Evolutionary conservation across 371 early-diverging fungal genomes (phyloP).

Genomic region (Actinomortierella ambigua): DNA sequence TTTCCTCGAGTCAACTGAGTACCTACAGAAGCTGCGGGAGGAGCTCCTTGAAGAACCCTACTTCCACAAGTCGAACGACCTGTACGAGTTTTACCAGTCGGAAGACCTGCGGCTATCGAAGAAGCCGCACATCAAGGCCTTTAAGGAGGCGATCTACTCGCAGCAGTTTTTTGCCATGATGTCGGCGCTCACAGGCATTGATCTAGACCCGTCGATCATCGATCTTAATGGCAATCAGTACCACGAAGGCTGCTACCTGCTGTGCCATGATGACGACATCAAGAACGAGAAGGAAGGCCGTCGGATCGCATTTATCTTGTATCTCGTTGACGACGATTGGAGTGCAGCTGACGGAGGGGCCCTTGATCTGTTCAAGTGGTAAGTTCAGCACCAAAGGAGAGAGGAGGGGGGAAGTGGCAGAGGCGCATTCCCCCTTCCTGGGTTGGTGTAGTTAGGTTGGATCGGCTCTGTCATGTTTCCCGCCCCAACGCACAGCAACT

Average conservation of each 20-base stretch:
- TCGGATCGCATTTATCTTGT: constrained; percentile 72
- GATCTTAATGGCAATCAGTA: constrained; percentile 72
- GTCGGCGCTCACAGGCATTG: constrained; percentile 56
- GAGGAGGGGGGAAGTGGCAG: too few species aligned
- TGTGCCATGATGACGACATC: constrained; percentile 78
- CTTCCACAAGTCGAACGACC: constrained; percentile 65
- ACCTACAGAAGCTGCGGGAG: constrained; percentile 49
- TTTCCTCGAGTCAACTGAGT: constrained; percentile 46
- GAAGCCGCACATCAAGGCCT: constrained; percentile 46
- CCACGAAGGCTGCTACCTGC: constrained; percentile 56
- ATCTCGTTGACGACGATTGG: constrained; percentile 73
- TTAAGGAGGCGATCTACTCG: constrained; percentile 55
- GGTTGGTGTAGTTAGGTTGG: too few species aligned
- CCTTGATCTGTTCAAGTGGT: constrained; percentile 60
- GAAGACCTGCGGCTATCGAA: constrained; percentile 54
- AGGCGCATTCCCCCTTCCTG: neutral
- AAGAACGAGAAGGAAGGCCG: constrained; percentile 61
- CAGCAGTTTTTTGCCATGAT: constrained; percentile 58
- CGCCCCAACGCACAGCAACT: too few species aligned
- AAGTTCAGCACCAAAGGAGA: constrained; percentile 5
- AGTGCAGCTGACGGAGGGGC: constrained; percentile 60
- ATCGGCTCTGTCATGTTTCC: too few species aligned
- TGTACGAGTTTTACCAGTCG: constrained; percentile 72
- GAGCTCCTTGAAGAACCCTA: constrained; percentile 52
- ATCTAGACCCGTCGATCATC: constrained; percentile 51